Percentiles rank a stretch among this genome's conserved stretches.
Evolutionary conservation across 257 asterid species (phyloP).

Genomic region (Solanum rostratum): DNA sequence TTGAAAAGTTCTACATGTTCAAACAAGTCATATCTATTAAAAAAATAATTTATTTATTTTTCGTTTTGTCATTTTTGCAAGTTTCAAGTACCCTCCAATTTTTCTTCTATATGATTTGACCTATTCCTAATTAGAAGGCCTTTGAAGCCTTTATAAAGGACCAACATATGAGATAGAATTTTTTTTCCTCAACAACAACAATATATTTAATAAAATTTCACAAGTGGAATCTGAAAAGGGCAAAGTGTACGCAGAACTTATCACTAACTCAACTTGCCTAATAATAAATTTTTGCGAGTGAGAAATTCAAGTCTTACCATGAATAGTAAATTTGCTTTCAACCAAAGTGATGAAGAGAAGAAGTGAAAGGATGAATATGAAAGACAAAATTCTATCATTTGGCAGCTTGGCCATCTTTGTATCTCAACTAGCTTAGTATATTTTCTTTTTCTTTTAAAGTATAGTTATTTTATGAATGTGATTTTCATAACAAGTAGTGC

Average conservation of each 20-base stretch:
- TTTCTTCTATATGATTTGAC: not conserved
- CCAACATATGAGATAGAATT: not conserved
- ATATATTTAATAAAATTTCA: no score
- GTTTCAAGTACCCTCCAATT: no score
- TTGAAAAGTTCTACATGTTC: not conserved
- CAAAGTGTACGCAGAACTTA: no score
- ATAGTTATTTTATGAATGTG: not conserved
- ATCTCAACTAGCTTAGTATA: not conserved
- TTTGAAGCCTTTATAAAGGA: not conserved
- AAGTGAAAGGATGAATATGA: not conserved
- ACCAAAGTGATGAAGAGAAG: conserved; percentile 7
- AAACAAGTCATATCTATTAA: not conserved
- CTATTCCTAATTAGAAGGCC: not conserved
- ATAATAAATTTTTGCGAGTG: not conserved
- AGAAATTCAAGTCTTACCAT: not conserved
- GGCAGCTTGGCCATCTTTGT: conserved; percentile 23
- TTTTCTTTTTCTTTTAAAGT: not conserved
- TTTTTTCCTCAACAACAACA: not conserved
- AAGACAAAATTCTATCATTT: conserved; percentile 2
- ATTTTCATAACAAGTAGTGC: not conserved
- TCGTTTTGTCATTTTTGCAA: no score
- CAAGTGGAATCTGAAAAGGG: accelerated
- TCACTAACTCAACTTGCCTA: not conserved
- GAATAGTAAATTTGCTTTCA: not conserved
- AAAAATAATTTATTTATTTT: no score